phyloP scores from a whole-genome alignment of 2,329 filamentous ascomycete species.

The Ophiostoma himal-ulmi region DNA sequence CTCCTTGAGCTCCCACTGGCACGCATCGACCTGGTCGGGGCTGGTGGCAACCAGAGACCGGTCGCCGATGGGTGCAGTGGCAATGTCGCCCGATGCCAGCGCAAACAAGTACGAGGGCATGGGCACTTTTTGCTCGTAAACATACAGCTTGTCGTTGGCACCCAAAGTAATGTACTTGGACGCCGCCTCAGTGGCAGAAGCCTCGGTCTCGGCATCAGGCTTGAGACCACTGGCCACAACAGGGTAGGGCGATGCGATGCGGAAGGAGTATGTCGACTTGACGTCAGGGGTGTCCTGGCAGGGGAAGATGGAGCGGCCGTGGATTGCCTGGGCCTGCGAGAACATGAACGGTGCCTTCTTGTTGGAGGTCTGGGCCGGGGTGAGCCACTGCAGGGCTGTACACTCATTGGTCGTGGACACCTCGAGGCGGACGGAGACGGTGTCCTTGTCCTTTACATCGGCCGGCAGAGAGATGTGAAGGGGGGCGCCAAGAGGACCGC shows the following conservation, averaged over 20 bases:
- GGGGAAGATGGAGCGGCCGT: constrained; percentile 87
- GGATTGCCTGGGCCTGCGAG: constrained; percentile 95
- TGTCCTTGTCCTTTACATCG: constrained; percentile 41
- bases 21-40: constrained; percentile 75
- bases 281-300: constrained; percentile 97
- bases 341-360: constrained; percentile 97
- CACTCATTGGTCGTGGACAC: constrained; percentile 80
- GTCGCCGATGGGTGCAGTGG: constrained; percentile 77
- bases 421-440: constrained; percentile 56
- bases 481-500: constrained; percentile 69
- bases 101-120: constrained; percentile 95
- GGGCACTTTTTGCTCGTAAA: constrained; percentile 83
- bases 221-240: constrained; percentile 84
- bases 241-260: constrained; percentile 75
- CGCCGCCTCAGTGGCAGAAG: background rate
- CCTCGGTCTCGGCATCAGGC: constrained; percentile 31
- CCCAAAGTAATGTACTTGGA: constrained; percentile 40
- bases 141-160: constrained; percentile 62
- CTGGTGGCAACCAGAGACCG: constrained; percentile 80
- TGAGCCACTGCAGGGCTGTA: constrained; percentile 93
- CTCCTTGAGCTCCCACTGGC: constrained; percentile 82
- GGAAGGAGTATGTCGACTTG: constrained; percentile 91
- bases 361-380: constrained; percentile 87
- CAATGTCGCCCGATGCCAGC: constrained; percentile 80
- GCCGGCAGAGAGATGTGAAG: constrained; percentile 58